Base-by-base conservation (phyloP, 371 early-diverging fungal species). In the Rhizopus sp. region DNA sequence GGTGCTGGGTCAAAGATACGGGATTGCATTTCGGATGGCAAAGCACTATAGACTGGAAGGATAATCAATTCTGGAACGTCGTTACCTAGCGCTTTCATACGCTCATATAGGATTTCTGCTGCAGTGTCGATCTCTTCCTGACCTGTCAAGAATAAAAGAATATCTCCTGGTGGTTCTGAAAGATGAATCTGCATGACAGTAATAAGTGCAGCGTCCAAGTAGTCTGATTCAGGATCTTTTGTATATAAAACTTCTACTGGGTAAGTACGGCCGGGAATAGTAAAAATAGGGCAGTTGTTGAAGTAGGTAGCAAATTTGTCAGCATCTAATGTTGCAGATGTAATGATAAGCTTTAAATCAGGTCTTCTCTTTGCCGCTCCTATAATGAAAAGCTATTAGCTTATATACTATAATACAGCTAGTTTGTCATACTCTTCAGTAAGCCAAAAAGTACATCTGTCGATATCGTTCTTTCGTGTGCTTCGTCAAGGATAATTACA, bases 361-460 rank as follows among this genome's bases (percentile, higher is more conserved):
- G 90, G 87, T 29, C 98, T 83, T 53, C 72, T 77, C 52, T 82
- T 87, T n/a, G 90, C 79, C 15, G 96, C 87, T 46, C 93, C 77
- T 73, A 60, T 16, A 56, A 15, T 31, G 9, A 40, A 15, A 2
- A 23, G 23, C 23, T 23, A 2, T 23, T 23, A 23, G 23, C 23
- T 23, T 23, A 23, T 23, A 23, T 23, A 23, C 23, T 23, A 23
- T 23, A 23, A 23, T 23, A 23, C 23, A 23, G 0, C 23, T 13
- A 4, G 9, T 10, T 39, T 34, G 0, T 35, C n/a, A 69, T 77
- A 72, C 78, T 83, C 69, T 96, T 96, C 52, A 98, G 73, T 57
- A 98, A 68, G n/a, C 98, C 98, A 71, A 99, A 96, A 23, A 99
- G 68, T 3, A 99, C 92, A 79, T 99, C 99, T 1, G 99, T 99